Conservation (phyloP, 75 land plant species). For the Pinus taeda region DNA sequence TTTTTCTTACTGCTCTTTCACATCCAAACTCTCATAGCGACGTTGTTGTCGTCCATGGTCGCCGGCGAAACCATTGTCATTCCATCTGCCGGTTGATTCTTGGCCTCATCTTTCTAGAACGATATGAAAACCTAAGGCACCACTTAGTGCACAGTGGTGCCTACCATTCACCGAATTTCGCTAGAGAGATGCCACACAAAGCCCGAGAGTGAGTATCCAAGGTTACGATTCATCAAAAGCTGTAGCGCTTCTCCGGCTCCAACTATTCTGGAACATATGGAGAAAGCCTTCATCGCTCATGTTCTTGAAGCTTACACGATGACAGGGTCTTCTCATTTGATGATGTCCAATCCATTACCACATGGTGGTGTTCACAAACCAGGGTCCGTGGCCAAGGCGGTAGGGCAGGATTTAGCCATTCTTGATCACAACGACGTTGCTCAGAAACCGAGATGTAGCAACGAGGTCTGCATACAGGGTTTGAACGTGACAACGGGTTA, state of each 20-base stretch:
- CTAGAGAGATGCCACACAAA: conserved; percentile 56
- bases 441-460: conserved; percentile 18
- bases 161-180: conserved; percentile 89
- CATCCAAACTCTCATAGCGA: conserved; percentile 86
- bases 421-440: conserved; percentile 57
- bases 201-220: conserved; percentile 70
- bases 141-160: conserved; percentile 97
- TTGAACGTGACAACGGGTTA: conserved; percentile 87
- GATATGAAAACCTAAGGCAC: conserved; percentile 73
- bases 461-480: conserved; percentile 94
- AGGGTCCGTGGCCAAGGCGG: conserved; percentile 76
- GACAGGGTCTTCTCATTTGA: conserved; percentile 94
- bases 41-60: conserved; percentile 50
- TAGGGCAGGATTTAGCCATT: conserved; percentile 77
- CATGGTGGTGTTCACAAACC: conserved; percentile 66
- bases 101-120: conserved; percentile 86
- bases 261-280: conserved; percentile 54
- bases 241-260: conserved; percentile 87
- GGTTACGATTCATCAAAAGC: conserved; percentile 79
- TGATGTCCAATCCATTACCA: conserved; percentile 82
- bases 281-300: conserved; percentile 73
- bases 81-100: conserved; percentile 82
- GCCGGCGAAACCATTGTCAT: conserved; percentile 78
- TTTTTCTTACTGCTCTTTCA: conserved; percentile 88
- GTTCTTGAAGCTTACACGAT: conserved; percentile 95